phyloP scores from a whole-genome alignment of 2,329 filamentous ascomycete genomes.

The Trematosphaeria pertusa region DNA sequence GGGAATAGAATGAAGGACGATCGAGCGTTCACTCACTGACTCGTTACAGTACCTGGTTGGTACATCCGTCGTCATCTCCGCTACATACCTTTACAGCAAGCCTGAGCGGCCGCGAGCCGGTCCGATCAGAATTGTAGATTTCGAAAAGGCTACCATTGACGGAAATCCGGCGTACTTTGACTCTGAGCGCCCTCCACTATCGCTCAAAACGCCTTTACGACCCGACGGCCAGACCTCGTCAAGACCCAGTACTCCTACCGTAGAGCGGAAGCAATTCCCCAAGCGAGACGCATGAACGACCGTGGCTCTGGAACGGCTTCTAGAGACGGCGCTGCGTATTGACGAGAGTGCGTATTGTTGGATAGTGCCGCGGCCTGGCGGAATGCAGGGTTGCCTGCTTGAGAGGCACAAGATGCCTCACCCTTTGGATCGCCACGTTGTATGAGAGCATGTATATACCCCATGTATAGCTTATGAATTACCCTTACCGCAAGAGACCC shows the following conservation, averaged over 20 bases:
- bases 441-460: too few relatives aligned
- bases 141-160: slow-evolving; percentile 76
- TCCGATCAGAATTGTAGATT: slow-evolving; percentile 73
- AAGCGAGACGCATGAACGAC: slow-evolving; percentile 34
- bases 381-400: too few relatives aligned
- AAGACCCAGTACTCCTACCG: slow-evolving; percentile 31
- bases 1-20: too few relatives aligned
- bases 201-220: slow-evolving; percentile 19
- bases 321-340: too few relatives aligned
- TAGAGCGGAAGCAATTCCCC: slow-evolving; percentile 23
- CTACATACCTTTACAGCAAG: slow-evolving; percentile 84
- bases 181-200: slow-evolving; percentile 13
- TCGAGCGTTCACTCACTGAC: too few relatives aligned
- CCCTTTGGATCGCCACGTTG: too few relatives aligned
- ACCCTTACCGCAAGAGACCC: too few relatives aligned
- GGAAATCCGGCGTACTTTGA: slow-evolving; percentile 30
- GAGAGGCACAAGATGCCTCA: too few relatives aligned
- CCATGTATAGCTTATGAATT: too few relatives aligned
- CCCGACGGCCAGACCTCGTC: slow-evolving; percentile 20
- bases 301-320: too few relatives aligned
- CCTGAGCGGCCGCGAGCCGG: slow-evolving; percentile 65
- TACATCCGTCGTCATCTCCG: slow-evolving; percentile 76
- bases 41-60: slow-evolving; percentile 76
- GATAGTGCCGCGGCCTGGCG: too few relatives aligned
- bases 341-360: too few relatives aligned